Base-by-base conservation (phyloP, 1,284 basidiomycete genomes). In the Porogramme epimiltina region DNA sequence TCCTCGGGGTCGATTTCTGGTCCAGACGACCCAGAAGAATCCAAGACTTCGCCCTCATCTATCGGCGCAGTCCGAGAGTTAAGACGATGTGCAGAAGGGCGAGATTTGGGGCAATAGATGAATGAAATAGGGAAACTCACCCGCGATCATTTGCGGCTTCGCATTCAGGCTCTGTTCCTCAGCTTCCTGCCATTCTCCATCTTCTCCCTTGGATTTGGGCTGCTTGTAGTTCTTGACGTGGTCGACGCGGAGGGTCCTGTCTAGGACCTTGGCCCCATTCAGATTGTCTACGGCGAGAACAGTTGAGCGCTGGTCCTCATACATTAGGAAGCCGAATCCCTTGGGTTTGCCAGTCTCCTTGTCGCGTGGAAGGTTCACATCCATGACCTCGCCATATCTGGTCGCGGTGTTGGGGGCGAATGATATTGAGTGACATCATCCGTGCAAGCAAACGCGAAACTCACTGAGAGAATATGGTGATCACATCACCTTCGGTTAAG, bases 321-420 rank as follows among this genome's bases (percentile, higher is more conserved):
- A 99, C 95, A 99, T 98, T 56, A 99, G 76, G 73, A 98, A 99
- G 3, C 86, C 95, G 67, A 99, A 99, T 0, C 97, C 97, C 62
- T 80, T 85, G 3, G 87, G 78, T 68, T 95, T 95, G 26, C 93
- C 91, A 0, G 94, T 95, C 56, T 88, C 79, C 67, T 94, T 93
- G 72, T 96, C 92, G 42, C 94, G 83, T 19, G 97, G 96, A 67
- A 99, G 79, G 68, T 98, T 94, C 54, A 98, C 79, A 65, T 99
- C 94, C 74, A 95, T 89, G 23, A 98, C 82, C 70, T 99, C 96
- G 22, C 96, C 96, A 71, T 91, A 98, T 71, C 93, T 95, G 36
- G 8, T 20, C 45, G 10, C 4, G 18, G 11, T 10, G 19, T 6
- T 24, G n/a, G n/a, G n/a, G n/a, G n/a, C n/a, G n/a, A n/a, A n/a